A percentile compares a stretch with the other conserved stretches of the same genome.
These are phyloP conservation scores for Diaporthe velutina DNA, from an alignment of 2,329 filamentous ascomycete species.

Conservation along the genomic window DNA sequence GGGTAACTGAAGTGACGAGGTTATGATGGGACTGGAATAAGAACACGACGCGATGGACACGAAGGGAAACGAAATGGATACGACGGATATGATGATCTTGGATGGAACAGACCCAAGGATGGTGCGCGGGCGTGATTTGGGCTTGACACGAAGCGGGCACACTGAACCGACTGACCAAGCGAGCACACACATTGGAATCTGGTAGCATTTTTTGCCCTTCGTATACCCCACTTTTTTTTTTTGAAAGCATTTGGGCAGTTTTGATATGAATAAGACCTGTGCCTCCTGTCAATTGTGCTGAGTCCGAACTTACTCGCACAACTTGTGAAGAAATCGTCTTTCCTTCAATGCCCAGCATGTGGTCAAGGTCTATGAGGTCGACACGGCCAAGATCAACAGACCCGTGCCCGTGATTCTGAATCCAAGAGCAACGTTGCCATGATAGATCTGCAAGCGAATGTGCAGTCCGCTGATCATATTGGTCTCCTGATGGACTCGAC, in stretches of 20 bases:
- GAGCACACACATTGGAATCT: constrained; percentile 9
- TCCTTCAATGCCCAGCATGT: not conserved
- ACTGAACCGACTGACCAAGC: not conserved
- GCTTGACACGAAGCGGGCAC: not conserved
- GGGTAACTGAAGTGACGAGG: constrained; percentile 40
- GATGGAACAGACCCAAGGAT: not conserved
- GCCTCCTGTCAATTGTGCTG: not conserved
- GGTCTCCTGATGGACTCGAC: not conserved
- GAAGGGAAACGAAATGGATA: constrained; percentile 8
- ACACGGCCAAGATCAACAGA: not conserved
- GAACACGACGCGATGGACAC: constrained; percentile 1
- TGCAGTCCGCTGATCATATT: not conserved
- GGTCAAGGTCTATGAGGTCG: not conserved
- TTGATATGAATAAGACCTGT: not conserved
- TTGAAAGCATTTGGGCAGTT: constrained; percentile 27
- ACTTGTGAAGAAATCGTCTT: not conserved
- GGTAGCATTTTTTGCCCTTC: constrained; percentile 26
- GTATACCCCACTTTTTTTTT: constrained; percentile 23
- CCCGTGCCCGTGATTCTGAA: not conserved
- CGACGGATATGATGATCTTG: not conserved
- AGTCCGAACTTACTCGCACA: not conserved
- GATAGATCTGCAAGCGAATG: not conserved
- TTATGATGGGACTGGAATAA: not conserved
- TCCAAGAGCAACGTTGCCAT: not conserved
- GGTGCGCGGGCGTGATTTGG: not conserved